Evolutionary conservation across 495 filamentous ascomycete species (phyloP), one percentile per base, ranked within the genome.

Genomic region (Paragyromitra xinjiangensis): DNA sequence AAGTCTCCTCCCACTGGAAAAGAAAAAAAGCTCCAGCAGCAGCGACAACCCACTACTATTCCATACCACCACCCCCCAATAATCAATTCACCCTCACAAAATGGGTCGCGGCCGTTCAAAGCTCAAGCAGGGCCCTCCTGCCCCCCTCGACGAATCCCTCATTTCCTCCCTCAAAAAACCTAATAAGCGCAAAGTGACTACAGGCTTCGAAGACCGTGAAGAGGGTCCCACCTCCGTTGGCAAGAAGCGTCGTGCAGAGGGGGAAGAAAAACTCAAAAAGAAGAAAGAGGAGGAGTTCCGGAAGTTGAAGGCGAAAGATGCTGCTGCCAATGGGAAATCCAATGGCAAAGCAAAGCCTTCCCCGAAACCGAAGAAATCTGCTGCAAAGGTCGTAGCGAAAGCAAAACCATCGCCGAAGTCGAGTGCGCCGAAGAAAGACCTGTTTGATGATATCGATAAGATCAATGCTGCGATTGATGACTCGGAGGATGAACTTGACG

Each of bases 31-130:
- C 56, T 62, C 16, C 16, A 59, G 34, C 7, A 24, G 3, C 62
- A 53, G 69, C 45, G 19, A 71, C 68, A 58, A 50, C 51, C 51
- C 61, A 67, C 62, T 34, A 61, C 40, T 0, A 61, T 19, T 22
- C 9, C 2, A 37, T n/a, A 61, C 26, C 29, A 72, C 29, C 63
- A 55, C 19, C 50, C 39, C n/a, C n/a, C 22, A 51, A 5, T 22
- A 53, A 53, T 19, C 42, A 67, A 44, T 55, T 56, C 73, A 34
- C 40, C 37, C 26, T 64, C 68, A 68, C 83, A 83, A 90, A 83
- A 98, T 97, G 94, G 94, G 94, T 85, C 86, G 88, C 71, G 92
- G 93, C 77, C 92, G 94, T 81, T 94, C 95, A 77, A 95, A 97
- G 91, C 91, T 92, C 83, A 97, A 98, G 85, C 95, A 99, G 87